These are phyloP conservation scores for Cyclanthera cordifolia DNA, from an alignment of 306 rosid species.

Conservation along the genomic window DNA sequence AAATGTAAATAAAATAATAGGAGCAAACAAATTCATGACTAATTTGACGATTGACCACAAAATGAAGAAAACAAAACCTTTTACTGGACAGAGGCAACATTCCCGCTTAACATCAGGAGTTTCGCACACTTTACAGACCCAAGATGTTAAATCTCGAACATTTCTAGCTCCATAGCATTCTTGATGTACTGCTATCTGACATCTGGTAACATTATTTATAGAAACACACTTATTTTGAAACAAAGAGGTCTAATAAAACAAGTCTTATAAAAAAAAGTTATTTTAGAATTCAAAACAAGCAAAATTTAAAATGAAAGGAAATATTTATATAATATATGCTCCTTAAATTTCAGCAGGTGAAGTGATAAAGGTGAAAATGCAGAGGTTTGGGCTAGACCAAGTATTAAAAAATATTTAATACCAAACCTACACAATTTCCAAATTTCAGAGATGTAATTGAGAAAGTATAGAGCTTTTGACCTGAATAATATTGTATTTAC, in stretches of 20 bases:
- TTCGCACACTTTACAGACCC: conserved; percentile 99
- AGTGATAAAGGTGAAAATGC: background rate
- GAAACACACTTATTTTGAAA: conserved; percentile 4
- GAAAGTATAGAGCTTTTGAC: background rate
- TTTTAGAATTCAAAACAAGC: background rate
- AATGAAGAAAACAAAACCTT: conserved; percentile 33
- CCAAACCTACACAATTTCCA: background rate
- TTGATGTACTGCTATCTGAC: conserved; percentile 99
- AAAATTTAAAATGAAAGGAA: background rate
- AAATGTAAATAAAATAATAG: conserved; percentile 7
- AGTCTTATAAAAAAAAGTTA: background rate
- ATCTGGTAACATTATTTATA: conserved; percentile 33
- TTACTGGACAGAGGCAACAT: conserved; percentile 97
- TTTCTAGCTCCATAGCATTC: conserved; percentile 98
- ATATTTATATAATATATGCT: background rate
- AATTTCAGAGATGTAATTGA: background rate
- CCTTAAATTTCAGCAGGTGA: background rate
- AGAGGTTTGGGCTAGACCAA: background rate
- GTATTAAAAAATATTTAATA: background rate
- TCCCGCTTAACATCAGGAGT: conserved; percentile 76
- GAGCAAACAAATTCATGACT: conserved; percentile 5
- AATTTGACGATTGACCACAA: conserved; percentile 13
- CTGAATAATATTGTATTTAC: background rate
- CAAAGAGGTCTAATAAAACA: conserved; percentile 1
- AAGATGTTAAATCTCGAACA: conserved; percentile 81